Evolutionary conservation across 768 basidiomycete species (phyloP).

Genomic region (Mycena polygramma): DNA sequence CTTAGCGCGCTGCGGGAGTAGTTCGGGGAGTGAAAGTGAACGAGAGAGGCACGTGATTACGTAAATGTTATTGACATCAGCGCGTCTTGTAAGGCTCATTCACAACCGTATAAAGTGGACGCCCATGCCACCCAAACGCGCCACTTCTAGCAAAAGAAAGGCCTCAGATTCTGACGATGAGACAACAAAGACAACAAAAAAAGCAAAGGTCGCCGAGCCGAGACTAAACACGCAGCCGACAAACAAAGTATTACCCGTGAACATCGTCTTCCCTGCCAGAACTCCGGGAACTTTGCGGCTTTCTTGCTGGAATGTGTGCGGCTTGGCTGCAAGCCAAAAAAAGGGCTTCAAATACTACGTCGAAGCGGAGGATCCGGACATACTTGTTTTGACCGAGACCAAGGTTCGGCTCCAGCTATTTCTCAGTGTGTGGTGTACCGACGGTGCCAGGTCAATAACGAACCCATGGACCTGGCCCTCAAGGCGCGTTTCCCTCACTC

Average conservation of each 20-base stretch:
- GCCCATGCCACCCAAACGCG: slow-evolving; percentile 41
- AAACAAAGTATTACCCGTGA: slow-evolving; percentile 78
- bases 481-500: slow-evolving; percentile 73
- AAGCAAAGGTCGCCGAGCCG: slow-evolving; percentile 33
- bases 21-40: neutral
- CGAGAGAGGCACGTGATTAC: neutral
- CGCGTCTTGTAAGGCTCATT: neutral
- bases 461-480: slow-evolving; percentile 70
- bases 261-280: slow-evolving; percentile 64
- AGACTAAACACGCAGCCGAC: slow-evolving; percentile 71
- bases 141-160: slow-evolving; percentile 35
- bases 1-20: no score
- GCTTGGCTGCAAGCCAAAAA: slow-evolving; percentile 79
- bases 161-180: slow-evolving; percentile 26
- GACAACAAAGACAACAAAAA: slow-evolving; percentile 35
- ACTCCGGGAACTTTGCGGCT: slow-evolving; percentile 63
- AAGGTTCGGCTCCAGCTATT: slow-evolving; percentile 62
- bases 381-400: slow-evolving; percentile 88
- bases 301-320: slow-evolving; percentile 85
- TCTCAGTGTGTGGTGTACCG: neutral
- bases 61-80: no score
- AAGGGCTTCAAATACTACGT: slow-evolving; percentile 91
- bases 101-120: slow-evolving; percentile 1
- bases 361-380: slow-evolving; percentile 88
- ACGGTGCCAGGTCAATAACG: slow-evolving; percentile 72